phyloP scores from a whole-genome alignment of 2,329 filamentous ascomycete species.

The Arthrobotrys conoides region DNA sequence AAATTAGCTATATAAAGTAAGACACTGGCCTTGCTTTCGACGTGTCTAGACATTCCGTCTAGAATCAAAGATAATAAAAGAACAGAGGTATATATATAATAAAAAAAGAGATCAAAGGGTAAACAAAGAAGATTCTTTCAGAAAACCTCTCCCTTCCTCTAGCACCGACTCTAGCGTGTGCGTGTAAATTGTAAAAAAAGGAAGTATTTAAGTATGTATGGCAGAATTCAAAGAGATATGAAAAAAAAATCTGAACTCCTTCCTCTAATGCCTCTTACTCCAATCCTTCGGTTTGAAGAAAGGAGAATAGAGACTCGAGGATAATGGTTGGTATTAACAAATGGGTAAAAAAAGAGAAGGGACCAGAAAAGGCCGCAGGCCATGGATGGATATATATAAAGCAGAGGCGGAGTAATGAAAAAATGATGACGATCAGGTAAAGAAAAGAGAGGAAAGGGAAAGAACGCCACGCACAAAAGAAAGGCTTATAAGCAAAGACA shows the following conservation, averaged over 20 bases:
- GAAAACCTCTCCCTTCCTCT: background rate
- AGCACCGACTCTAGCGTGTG: conserved; percentile 6
- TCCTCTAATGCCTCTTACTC: background rate
- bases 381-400: conserved; percentile 20
- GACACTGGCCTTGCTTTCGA: no score
- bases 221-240: background rate
- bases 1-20: no score
- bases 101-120: background rate
- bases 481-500: conserved; percentile 25
- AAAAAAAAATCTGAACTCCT: background rate
- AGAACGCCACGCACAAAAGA: conserved; percentile 22
- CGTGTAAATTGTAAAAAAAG: background rate
- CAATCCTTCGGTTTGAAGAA: background rate
- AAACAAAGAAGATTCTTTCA: no score
- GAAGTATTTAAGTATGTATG: no score
- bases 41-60: no score
- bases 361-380: conserved; percentile 37
- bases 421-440: conserved; percentile 5
- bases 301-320: background rate
- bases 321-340: conserved; percentile 56
- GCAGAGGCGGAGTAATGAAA: conserved; percentile 9
- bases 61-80: no score
- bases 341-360: conserved; percentile 2
- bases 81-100: background rate
- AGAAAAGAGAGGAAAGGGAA: conserved; percentile 6